Evolutionary conservation across 352 stramenopile species (phyloP).

Genomic region (Globisporangium sylvaticum): DNA sequence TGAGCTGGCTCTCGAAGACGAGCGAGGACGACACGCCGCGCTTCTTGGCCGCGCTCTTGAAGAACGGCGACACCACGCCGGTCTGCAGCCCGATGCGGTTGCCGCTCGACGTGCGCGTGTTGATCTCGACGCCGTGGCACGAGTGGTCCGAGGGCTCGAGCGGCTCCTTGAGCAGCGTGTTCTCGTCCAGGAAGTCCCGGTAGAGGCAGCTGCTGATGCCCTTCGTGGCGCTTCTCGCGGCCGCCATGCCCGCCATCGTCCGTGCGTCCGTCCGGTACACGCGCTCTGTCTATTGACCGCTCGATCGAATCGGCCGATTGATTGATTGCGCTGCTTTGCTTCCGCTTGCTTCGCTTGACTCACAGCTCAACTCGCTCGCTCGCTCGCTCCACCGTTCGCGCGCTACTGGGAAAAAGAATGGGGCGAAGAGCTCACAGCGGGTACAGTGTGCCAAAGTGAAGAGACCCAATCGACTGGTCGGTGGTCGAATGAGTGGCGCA

Average conservation of each 20-base stretch:
- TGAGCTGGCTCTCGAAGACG: slow-evolving; percentile 61
- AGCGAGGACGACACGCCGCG: slow-evolving; percentile 59
- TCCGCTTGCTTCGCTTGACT: background rate
- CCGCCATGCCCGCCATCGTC: slow-evolving; percentile 6
- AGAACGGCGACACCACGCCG: slow-evolving; percentile 61
- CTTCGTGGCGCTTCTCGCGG: slow-evolving; percentile 27
- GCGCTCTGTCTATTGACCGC: background rate
- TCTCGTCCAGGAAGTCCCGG: slow-evolving; percentile 57
- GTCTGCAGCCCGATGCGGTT: slow-evolving; percentile 50
- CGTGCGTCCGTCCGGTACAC: background rate
- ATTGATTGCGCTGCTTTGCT: slow-evolving; percentile 11
- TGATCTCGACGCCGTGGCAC: slow-evolving; percentile 47
- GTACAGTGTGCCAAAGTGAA: no score
- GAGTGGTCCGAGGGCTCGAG: slow-evolving; percentile 42
- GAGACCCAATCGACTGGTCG: no score
- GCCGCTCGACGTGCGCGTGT: slow-evolving; percentile 48
- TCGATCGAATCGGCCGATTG: background rate
- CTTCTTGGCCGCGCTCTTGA: slow-evolving; percentile 67
- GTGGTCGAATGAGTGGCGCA: background rate
- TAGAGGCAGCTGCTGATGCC: slow-evolving; percentile 66
- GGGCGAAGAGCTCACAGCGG: background rate
- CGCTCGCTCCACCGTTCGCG: background rate
- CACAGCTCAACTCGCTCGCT: background rate
- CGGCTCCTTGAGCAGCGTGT: slow-evolving; percentile 39
- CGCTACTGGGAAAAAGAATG: slow-evolving; percentile 3